Evolutionary conservation across 2,329 filamentous ascomycete genomes (phyloP).

Genomic region (Talaromyces sp.): DNA sequence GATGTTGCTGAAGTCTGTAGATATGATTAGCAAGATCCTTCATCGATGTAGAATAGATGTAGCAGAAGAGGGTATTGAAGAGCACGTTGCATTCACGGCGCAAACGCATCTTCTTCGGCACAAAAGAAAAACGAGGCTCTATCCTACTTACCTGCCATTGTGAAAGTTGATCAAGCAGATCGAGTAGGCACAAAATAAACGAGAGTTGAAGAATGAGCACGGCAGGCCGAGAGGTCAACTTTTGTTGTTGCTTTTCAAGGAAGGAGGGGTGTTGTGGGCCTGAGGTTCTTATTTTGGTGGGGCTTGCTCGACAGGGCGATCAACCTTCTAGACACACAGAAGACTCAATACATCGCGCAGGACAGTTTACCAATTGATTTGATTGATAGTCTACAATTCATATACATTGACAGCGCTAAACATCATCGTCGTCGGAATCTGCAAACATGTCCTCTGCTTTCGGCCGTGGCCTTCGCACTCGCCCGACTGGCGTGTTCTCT

Average conservation of each 20-base stretch:
- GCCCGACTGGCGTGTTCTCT: conserved; percentile 11
- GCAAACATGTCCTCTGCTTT: conserved; percentile 85
- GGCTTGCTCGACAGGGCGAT: background rate
- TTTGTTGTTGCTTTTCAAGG: conserved; percentile 5
- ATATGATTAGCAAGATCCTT: background rate
- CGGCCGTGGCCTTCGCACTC: conserved; percentile 56
- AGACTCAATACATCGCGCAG: background rate
- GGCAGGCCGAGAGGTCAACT: background rate
- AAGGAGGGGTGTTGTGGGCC: conserved; percentile 13
- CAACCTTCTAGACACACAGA: background rate
- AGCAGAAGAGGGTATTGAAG: background rate
- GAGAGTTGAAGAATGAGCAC: background rate
- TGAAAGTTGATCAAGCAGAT: background rate
- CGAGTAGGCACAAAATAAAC: conserved; percentile 1
- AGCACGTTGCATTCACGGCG: background rate
- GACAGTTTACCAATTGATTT: background rate
- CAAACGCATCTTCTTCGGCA: background rate
- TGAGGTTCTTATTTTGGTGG: conserved; percentile 4
- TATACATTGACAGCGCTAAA: background rate
- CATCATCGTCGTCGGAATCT: conserved; percentile 57
- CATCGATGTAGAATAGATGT: background rate
- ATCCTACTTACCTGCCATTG: conserved; percentile 11
- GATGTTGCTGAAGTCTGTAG: conserved; percentile 11
- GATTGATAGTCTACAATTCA: background rate
- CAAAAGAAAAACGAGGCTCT: background rate